Percentiles rank a stretch among this genome's conserved stretches.
Evolutionary conservation across 1,284 basidiomycete species (phyloP).

Genomic region (Ceratobasidium sp.): DNA sequence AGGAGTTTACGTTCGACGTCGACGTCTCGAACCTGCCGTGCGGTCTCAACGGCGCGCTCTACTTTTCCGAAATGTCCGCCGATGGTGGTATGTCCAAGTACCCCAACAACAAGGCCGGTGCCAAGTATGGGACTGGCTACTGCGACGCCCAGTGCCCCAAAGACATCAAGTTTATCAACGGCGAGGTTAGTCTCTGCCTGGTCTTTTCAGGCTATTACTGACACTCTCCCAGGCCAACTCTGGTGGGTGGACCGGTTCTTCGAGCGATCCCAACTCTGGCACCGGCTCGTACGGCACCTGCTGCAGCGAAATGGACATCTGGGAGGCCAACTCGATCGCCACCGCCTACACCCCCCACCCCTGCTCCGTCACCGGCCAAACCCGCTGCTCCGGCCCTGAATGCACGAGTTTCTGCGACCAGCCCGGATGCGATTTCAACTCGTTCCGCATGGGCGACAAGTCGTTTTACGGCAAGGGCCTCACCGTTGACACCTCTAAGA

Average conservation of each 20-base stretch:
- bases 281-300: too few relatives aligned
- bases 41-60: too few relatives aligned
- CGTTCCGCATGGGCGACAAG: too few relatives aligned
- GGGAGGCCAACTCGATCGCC: constrained; percentile 63
- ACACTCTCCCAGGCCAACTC: constrained; percentile 45
- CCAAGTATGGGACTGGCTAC: too few relatives aligned
- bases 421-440: constrained; percentile 71
- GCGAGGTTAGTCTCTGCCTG: constrained; percentile 53
- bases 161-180: too few relatives aligned
- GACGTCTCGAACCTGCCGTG: constrained; percentile 69
- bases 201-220: background rate
- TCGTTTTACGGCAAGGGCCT: too few relatives aligned
- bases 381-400: constrained; percentile 50
- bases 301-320: constrained; percentile 50
- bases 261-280: constrained; percentile 45
- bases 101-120: too few relatives aligned
- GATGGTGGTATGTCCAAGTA: constrained; percentile 68
- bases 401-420: constrained; percentile 56
- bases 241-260: constrained; percentile 23
- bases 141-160: too few relatives aligned
- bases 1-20: constrained; percentile 72
- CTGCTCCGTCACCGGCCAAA: constrained; percentile 43
- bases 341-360: constrained; percentile 62
- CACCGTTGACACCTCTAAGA: constrained; percentile 63
- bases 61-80: constrained; percentile 67